These are phyloP conservation scores for Neurospora sp. DNA, from an alignment of 495 filamentous ascomycete species.

Conservation along the genomic window DNA sequence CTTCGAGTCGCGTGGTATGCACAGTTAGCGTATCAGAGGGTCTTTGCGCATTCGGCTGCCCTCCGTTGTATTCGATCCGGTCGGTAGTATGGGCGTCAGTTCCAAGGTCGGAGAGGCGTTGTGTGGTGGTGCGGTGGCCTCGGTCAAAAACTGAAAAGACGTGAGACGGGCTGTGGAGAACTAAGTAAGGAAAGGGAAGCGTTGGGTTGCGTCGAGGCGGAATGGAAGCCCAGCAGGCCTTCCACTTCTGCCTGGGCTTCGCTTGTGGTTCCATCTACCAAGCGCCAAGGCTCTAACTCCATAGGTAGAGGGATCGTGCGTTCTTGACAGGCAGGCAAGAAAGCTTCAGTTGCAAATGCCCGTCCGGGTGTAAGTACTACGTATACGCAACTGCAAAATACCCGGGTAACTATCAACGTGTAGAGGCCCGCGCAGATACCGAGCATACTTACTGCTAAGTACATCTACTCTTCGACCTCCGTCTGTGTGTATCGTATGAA, in stretches of 20 bases:
- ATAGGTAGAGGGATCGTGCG: background rate
- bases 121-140: background rate
- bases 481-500: background rate
- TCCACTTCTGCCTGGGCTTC: background rate
- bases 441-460: background rate
- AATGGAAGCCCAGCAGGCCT: background rate
- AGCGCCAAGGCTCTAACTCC: background rate
- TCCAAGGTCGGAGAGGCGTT: background rate
- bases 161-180: background rate
- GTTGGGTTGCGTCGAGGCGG: background rate
- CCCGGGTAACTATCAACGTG: background rate
- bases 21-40: constrained; percentile 6
- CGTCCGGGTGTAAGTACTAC: background rate
- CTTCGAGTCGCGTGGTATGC: constrained; percentile 24
- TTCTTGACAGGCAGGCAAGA: too few species aligned
- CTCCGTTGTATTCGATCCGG: background rate
- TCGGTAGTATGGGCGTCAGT: background rate
- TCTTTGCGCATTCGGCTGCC: constrained; percentile 2
- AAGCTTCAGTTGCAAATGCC: background rate
- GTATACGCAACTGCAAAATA: background rate
- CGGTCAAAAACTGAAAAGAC: background rate
- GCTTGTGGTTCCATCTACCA: background rate
- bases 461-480: background rate
- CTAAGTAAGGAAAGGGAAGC: background rate
- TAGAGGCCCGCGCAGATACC: background rate